Conservation (phyloP, 73 alveolate species). For the Paramecium tetraurelia region DNA sequence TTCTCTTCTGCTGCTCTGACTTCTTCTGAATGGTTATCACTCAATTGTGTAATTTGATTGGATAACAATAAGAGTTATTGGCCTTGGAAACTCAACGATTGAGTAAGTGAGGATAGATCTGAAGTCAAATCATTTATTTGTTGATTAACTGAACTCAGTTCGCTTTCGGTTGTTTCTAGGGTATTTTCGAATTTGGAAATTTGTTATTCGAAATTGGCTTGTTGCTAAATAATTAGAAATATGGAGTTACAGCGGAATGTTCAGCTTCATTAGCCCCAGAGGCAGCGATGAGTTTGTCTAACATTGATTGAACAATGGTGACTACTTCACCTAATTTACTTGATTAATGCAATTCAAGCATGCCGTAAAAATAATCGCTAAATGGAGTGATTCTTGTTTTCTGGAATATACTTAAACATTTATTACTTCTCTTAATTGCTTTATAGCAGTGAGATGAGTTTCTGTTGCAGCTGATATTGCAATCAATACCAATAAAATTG, state of each 20-base stretch:
- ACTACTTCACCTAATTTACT: conserved; percentile 27
- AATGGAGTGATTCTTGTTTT: conserved; percentile 23
- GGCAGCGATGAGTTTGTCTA: background rate
- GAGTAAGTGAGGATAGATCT: conserved; percentile 34
- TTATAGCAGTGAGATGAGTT: background rate
- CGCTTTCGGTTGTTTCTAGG: background rate
- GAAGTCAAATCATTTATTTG: background rate
- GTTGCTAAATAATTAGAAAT: background rate
- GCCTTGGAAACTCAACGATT: background rate
- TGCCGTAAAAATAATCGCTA: conserved; percentile 37
- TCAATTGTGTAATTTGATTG: background rate
- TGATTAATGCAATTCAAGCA: background rate
- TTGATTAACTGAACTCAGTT: background rate
- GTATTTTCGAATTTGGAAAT: background rate
- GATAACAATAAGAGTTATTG: background rate
- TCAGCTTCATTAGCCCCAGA: conserved; percentile 11
- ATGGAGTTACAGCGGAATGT: background rate
- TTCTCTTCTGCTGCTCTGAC: background rate
- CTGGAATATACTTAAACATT: background rate
- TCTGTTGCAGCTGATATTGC: background rate
- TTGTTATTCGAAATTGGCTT: background rate
- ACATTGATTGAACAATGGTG: background rate
- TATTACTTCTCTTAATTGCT: conserved; percentile 3
- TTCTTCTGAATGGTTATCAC: background rate
- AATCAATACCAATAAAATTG: background rate